A percentile compares a stretch with the other conserved stretches of the same genome.
These are phyloP conservation scores for Acanthamoeba culbertsoni DNA, from an alignment of 208 protist species.

Conservation along the genomic window DNA sequence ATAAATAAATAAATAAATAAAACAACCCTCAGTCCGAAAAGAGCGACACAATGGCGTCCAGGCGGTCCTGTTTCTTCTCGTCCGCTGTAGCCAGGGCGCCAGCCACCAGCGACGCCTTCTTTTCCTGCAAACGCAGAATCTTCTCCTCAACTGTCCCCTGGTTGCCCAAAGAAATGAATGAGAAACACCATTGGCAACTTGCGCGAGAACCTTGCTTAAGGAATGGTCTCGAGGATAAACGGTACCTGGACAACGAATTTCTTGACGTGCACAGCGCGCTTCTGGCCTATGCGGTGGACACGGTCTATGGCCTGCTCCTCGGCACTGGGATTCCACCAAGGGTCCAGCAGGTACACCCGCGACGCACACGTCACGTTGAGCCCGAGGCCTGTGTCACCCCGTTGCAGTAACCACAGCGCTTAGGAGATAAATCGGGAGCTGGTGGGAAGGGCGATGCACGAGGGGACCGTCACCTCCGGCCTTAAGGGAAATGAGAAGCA, in stretches of 20 bases:
- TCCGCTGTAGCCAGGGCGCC: neutral
- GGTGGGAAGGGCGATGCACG: neutral
- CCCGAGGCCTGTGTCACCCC: conserved; percentile 55
- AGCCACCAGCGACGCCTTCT: conserved; percentile 68
- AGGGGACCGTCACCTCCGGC: conserved; percentile 67
- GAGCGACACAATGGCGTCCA: neutral
- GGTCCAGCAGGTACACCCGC: conserved; percentile 74
- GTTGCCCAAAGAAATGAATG: neutral
- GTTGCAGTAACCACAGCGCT: neutral
- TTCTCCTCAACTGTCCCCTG: conserved; percentile 71
- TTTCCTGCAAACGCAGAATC: conserved; percentile 75
- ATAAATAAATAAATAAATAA: neutral
- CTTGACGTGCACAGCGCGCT: conserved; percentile 63
- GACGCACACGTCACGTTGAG: conserved; percentile 76
- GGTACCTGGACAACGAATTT: conserved; percentile 69
- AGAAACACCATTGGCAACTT: neutral
- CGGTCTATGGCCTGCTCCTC: conserved; percentile 79
- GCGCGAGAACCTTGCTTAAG: neutral
- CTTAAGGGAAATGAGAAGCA: conserved; percentile 63
- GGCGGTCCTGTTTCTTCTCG: neutral
- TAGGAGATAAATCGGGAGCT: neutral
- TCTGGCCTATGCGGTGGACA: conserved; percentile 76
- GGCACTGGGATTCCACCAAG: conserved; percentile 75
- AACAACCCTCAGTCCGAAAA: neutral
- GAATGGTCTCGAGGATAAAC: neutral